Evolutionary conservation across 176 grass and related monocot species (phyloP).

Genomic region (Luzula sylvatica): DNA sequence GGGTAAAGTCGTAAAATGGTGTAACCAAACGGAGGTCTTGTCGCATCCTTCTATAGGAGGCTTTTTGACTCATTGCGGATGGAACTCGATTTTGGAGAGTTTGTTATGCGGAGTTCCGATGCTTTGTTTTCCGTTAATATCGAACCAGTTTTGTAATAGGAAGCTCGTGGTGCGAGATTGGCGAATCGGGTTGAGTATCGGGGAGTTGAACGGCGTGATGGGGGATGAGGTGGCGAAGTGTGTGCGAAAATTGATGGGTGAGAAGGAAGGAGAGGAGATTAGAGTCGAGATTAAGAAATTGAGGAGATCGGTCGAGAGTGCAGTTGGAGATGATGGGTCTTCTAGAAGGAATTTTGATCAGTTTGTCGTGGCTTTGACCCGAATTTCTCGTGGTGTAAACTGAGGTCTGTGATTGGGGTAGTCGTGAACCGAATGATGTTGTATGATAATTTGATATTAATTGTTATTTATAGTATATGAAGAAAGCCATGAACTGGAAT

Average conservation of each 20-base stretch:
- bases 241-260: constrained; percentile 26
- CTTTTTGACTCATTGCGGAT: constrained; percentile 20
- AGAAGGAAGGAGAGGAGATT: constrained; percentile 11
- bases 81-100: constrained; percentile 20
- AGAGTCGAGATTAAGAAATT: constrained; percentile 22
- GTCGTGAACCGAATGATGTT: too few species aligned
- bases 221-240: constrained; percentile 23
- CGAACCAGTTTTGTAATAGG: constrained; percentile 18
- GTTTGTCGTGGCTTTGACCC: too few species aligned
- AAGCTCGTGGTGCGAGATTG: constrained; percentile 21
- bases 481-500: too few species aligned
- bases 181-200: constrained; percentile 1
- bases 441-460: too few species aligned
- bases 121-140: constrained; percentile 19
- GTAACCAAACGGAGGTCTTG: constrained; percentile 13
- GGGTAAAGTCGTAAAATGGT: constrained; percentile 20
- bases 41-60: constrained; percentile 15
- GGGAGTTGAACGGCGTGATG: constrained; percentile 15
- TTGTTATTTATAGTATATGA: too few species aligned
- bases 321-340: constrained; percentile 28
- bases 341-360: constrained; percentile 32
- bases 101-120: constrained; percentile 10
- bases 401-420: too few species aligned
- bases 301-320: constrained; percentile 8
- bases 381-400: too few species aligned